Base-by-base conservation (phyloP, 768 basidiomycete species). In the Asterophora lycoperdoides region DNA sequence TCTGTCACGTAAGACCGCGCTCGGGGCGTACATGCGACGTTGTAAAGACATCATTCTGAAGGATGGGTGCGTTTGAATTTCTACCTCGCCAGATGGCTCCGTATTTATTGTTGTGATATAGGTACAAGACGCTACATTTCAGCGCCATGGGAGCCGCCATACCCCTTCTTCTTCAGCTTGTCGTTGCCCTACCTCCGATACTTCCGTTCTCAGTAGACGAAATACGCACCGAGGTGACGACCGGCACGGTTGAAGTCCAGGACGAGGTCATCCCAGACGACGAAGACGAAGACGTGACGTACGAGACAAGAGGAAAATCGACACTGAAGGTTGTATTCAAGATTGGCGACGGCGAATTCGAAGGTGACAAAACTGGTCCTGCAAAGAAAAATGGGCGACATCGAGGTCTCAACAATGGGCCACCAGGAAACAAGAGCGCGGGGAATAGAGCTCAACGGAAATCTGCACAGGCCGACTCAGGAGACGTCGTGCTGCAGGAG, bases 81-180 rank as follows among this genome's bases (percentile, higher is more conserved):
- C 55, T 35, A 34, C 30, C 33, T 20, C 46, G 23, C 14, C 14
- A 14, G 15, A 17, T 26, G 11, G 4, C 14, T 37, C 14, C 41
- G 15, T 38, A 8, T 28, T 47, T 36, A 37, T 35, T 37, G 44
- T 28, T 23, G 8, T 7, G 28, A 26, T 33, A 8, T 56, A 90
- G 88, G 30, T 84, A 88, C 60, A 85, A 85, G 54, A 81, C 78
- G 4, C 65, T 94, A 28, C 79, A 83, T 63, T 65, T 94, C 37
- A 81, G 78, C 51, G 92, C 89, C 5, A 86, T 93, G 82, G 92
- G 90, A 19, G 92, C 92, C 4, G 90, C 93, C 1, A 93, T 94
- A 49, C 90, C 92, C 2, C 84, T 83, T 57, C 79, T 91, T 18
- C 67, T 86, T 23, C 80, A 81, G 40, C 73, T 95, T 11, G 68